Conservation (phyloP, 1,284 basidiomycete species). For the Moesziomyces globuligerus region DNA sequence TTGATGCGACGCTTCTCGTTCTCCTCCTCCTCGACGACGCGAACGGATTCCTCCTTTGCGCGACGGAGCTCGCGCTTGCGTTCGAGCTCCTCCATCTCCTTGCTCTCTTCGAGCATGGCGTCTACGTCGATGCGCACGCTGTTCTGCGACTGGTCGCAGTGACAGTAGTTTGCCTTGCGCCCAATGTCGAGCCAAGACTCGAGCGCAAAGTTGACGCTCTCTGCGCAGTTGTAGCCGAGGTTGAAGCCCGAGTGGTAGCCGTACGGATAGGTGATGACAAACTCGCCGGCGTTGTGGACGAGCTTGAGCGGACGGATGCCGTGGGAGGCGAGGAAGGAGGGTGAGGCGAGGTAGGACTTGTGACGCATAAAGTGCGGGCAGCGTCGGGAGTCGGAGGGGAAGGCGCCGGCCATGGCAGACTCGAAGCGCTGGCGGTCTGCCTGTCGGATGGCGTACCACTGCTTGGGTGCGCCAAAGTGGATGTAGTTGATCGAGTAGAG, state of each 20-base stretch:
- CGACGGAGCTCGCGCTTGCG: conserved; percentile 72
- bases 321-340: conserved; percentile 80
- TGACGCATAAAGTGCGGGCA: conserved; percentile 96
- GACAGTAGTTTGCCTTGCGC: conserved; percentile 62
- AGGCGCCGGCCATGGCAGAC: conserved; percentile 63
- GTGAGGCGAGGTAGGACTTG: conserved; percentile 94
- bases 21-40: conserved; percentile 41
- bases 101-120: conserved; percentile 57
- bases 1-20: conserved; percentile 34
- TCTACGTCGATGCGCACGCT: conserved; percentile 65
- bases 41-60: conserved; percentile 27
- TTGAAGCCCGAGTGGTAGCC: conserved; percentile 98
- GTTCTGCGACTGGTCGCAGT: conserved; percentile 59
- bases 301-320: conserved; percentile 72
- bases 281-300: conserved; percentile 90
- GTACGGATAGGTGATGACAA: conserved; percentile 90
- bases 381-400: conserved; percentile 70
- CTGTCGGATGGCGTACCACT: conserved; percentile 97
- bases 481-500: conserved; percentile 99
- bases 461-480: conserved; percentile 94
- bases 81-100: conserved; percentile 58
- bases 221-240: conserved; percentile 95
- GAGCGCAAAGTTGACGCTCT: conserved; percentile 96
- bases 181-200: conserved; percentile 94
- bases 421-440: conserved; percentile 72